Evolutionary conservation across 768 basidiomycete species (phyloP), one percentile per base, ranked within the genome.

Genomic region (Saitozyma sp.): DNA sequence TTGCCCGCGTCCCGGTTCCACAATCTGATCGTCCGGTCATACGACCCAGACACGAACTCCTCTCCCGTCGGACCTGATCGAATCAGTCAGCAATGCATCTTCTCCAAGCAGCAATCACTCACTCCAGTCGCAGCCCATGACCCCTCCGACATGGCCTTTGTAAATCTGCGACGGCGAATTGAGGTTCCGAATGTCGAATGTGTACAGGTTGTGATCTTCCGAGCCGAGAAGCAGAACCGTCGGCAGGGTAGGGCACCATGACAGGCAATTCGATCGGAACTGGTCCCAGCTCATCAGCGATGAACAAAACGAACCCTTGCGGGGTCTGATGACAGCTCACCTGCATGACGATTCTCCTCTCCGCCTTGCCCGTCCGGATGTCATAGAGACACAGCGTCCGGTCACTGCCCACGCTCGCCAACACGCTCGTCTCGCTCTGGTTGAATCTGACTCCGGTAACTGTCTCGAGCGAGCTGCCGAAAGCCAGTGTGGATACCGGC

Each of bases 201-300:
- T 97, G 79, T 98, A 98, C 29, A 98, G 84, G 73, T 97, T 96
- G 82, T 98, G 94, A 74, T 98, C 95, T 82, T 98, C 96, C 0
- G 94, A 97, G n/a, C 91, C 96, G 8, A 98, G 85, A 8, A 99
- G 85, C 45, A 97, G 81, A 4, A 88, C 83, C 0, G 94, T 97
- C 3, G 96, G 96, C 75, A 93, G 88, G 0, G 92, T 95, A 0
- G 96, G 96, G 38, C 92, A 97, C 94, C 94, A 99, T 13, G 92
- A 85, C 1, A 99, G 83, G 8, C 89, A 84, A 70, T 98, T 98
- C 69, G 87, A 87, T 70, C 86, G 88, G 88, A 97, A 92, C 86
- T 90, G 40, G 52, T 17, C 9, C 29, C 29, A 29, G 41, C 5
- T 20, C 16, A 55, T 56, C 54, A 68, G 70, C 53, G 17, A 52